Conservation (phyloP, 1,284 basidiomycete genomes). For the Rhizoctonia solani region DNA sequence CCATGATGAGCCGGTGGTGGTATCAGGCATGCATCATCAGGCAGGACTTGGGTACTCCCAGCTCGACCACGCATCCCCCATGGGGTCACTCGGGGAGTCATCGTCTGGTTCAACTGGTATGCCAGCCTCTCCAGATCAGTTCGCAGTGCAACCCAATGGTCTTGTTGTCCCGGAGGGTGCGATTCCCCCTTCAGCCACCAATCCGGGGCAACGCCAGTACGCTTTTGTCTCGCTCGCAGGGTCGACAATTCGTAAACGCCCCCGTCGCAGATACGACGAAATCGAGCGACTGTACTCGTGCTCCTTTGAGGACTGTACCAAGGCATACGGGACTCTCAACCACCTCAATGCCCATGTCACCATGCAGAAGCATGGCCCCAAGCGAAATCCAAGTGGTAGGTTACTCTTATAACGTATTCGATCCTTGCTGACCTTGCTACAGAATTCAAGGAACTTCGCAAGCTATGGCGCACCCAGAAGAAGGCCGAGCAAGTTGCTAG, state of each 20-base stretch:
- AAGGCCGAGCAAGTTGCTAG: conserved; percentile 60
- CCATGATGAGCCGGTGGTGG: background rate
- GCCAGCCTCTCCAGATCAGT: conserved; percentile 9
- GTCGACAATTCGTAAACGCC: conserved; percentile 79
- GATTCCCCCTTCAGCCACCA: conserved; percentile 1
- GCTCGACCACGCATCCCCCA: conserved; percentile 18
- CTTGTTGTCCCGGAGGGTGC: conserved; percentile 10
- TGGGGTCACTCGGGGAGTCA: conserved; percentile 14
- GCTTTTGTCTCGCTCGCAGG: conserved; percentile 79
- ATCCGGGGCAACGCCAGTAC: conserved; percentile 54
- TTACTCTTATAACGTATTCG: conserved; percentile 34
- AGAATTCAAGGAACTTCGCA: conserved; percentile 98
- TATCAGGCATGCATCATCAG: background rate
- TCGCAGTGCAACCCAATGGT: conserved; percentile 1
- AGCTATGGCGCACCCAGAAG: conserved; percentile 93
- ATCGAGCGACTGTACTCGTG: conserved; percentile 91
- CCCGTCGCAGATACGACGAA: conserved; percentile 83
- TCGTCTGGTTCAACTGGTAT: conserved; percentile 31
- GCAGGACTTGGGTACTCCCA: background rate
- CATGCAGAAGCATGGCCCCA: conserved; percentile 88
- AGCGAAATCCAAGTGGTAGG: conserved; percentile 81
- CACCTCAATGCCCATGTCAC: conserved; percentile 91
- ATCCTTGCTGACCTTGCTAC: conserved; percentile 34
- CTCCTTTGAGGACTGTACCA: conserved; percentile 79
- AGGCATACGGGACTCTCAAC: conserved; percentile 87